Evolutionary conservation across 2,329 filamentous ascomycete species (phyloP).

Genomic region (Colletotrichum sp.): DNA sequence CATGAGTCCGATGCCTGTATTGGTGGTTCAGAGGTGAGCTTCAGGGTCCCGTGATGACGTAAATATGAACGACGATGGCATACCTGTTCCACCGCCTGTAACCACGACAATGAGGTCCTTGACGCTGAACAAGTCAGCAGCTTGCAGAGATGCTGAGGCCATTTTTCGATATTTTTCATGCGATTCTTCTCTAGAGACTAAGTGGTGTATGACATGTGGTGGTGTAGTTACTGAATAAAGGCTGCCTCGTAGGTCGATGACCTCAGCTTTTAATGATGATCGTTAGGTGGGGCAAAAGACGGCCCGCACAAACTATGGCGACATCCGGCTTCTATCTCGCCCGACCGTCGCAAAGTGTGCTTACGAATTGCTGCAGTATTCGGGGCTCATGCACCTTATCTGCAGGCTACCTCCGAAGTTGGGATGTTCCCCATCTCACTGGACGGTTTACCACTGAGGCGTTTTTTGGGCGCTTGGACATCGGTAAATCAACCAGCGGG

Average conservation of each 20-base stretch:
- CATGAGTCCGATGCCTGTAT: constrained; percentile 53
- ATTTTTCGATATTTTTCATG: constrained; percentile 18
- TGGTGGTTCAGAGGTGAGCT: neutral
- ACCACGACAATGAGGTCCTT: constrained; percentile 59
- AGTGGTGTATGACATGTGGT: neutral
- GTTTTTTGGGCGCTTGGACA: neutral
- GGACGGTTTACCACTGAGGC: neutral
- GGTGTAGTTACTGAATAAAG: constrained; percentile 22
- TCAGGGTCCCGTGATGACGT: neutral
- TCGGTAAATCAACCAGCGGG: neutral
- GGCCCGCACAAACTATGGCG: constrained; percentile 8
- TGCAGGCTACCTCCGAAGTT: neutral
- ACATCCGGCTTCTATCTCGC: neutral
- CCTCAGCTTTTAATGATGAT: neutral
- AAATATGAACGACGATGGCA: neutral
- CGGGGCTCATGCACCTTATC: neutral
- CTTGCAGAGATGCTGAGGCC: constrained; percentile 3
- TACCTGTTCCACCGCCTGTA: constrained; percentile 50
- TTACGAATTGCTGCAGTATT: neutral
- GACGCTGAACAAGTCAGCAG: constrained; percentile 47
- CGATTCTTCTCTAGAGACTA: neutral
- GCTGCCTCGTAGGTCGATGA: neutral
- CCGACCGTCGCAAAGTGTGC: neutral
- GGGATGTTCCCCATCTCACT: neutral
- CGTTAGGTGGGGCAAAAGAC: neutral